A percentile compares a stretch with the other conserved stretches of the same genome.
phyloP scores from a whole-genome alignment of 441 rosid genomes.

The Manihot esculenta region DNA sequence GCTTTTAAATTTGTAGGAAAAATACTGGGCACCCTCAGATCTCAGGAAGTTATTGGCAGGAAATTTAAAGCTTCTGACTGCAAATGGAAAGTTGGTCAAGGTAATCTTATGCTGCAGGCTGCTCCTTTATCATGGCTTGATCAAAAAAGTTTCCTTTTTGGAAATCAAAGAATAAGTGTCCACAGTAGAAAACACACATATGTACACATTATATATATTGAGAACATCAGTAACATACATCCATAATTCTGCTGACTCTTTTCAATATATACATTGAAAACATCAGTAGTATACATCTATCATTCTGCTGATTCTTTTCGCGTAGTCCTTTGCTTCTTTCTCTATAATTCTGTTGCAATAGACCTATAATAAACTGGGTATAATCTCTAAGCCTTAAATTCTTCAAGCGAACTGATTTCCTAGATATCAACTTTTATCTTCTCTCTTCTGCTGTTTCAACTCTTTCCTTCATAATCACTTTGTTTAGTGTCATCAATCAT shows the following conservation, averaged over 20 bases:
- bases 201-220: no score
- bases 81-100: slow-evolving; percentile 76
- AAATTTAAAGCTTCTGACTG: slow-evolving; percentile 64
- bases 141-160: neutral
- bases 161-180: neutral
- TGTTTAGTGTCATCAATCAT: neutral
- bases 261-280: no score
- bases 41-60: slow-evolving; percentile 64
- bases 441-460: neutral
- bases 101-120: slow-evolving; percentile 32
- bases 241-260: no score
- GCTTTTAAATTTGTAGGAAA: slow-evolving; percentile 44
- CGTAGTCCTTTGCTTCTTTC: no score
- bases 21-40: slow-evolving; percentile 46
- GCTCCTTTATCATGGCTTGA: neutral
- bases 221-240: no score
- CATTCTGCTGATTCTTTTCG: no score
- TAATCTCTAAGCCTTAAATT: neutral
- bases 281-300: no score
- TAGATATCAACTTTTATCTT: neutral
- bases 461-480: neutral
- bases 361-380: neutral
- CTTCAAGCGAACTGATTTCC: neutral
- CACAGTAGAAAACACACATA: no score
- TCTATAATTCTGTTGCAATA: no score